Evolutionary conservation across 1,284 basidiomycete species (phyloP).

Genomic region (Puccinia coronata): DNA sequence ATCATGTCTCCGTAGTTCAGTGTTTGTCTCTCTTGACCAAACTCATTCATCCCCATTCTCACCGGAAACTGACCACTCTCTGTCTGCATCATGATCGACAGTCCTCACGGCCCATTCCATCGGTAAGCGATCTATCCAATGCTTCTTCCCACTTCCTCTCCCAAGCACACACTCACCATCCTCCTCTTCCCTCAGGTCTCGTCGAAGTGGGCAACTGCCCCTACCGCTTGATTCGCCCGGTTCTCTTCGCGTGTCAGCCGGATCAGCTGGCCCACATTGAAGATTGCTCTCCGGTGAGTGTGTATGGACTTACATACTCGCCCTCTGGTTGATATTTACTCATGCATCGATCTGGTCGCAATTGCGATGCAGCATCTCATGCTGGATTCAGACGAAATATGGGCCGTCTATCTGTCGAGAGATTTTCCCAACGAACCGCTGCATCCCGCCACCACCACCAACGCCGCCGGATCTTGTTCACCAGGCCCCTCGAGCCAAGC

Average conservation of each 20-base stretch:
- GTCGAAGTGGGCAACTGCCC: slow-evolving; percentile 33
- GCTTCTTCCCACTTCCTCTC: neutral
- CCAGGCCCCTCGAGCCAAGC: neutral
- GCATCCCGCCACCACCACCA: neutral
- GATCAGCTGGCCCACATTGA: slow-evolving; percentile 47
- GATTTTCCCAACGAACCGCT: slow-evolving; percentile 38
- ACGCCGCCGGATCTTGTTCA: neutral
- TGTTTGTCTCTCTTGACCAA: no score
- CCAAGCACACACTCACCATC: no score
- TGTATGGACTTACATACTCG: no score
- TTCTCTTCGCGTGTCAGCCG: slow-evolving; percentile 41
- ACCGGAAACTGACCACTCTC: no score
- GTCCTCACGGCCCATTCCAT: slow-evolving; percentile 36
- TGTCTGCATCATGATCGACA: neutral
- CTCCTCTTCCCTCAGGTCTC: slow-evolving; percentile 16
- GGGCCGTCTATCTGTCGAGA: slow-evolving; percentile 13
- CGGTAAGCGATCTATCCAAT: slow-evolving; percentile 14
- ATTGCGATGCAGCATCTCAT: slow-evolving; percentile 29
- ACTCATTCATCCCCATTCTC: no score
- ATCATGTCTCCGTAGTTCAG: slow-evolving; percentile 44
- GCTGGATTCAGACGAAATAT: slow-evolving; percentile 47
- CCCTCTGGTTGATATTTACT: no score
- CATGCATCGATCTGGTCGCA: neutral
- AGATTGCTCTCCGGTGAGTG: slow-evolving; percentile 38
- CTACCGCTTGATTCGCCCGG: slow-evolving; percentile 34